Evolutionary conservation across 345 rosid genomes (phyloP).

Genomic region (Eucalyptus viminalis): DNA sequence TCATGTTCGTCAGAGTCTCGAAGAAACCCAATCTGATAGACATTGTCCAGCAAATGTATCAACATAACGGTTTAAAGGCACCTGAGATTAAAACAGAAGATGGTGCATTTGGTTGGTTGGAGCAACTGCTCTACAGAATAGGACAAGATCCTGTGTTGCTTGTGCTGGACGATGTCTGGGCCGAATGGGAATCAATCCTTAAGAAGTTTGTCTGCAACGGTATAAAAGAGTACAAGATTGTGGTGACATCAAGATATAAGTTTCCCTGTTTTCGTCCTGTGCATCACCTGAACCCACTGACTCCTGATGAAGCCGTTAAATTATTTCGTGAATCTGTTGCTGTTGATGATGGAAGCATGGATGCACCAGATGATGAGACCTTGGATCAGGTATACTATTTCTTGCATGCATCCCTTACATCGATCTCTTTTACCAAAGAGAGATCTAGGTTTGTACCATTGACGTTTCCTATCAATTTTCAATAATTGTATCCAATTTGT

Average conservation of each 20-base stretch:
- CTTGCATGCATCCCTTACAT: background rate
- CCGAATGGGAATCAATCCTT: background rate
- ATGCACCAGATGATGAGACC: background rate
- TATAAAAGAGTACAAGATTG: conserved; percentile 16
- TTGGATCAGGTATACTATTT: background rate
- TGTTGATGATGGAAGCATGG: background rate
- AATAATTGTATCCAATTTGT: background rate
- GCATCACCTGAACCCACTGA: conserved; percentile 18
- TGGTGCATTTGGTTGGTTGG: background rate
- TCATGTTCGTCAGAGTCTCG: conserved; percentile 4
- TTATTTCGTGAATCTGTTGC: conserved; percentile 9
- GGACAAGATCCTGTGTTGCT: conserved; percentile 5
- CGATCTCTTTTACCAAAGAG: background rate
- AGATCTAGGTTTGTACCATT: background rate
- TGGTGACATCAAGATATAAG: conserved; percentile 49
- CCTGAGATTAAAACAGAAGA: background rate
- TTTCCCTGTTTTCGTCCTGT: conserved; percentile 15
- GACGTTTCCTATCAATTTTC: background rate
- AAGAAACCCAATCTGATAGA: background rate
- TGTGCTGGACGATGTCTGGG: conserved; percentile 5
- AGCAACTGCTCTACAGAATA: background rate
- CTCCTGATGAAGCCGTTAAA: conserved; percentile 11
- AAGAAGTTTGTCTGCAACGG: background rate
- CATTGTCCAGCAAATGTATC: background rate
- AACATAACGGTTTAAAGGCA: background rate